phyloP scores from a whole-genome alignment of 2,329 filamentous ascomycete genomes.

The Aspergillus quadricinctus region DNA sequence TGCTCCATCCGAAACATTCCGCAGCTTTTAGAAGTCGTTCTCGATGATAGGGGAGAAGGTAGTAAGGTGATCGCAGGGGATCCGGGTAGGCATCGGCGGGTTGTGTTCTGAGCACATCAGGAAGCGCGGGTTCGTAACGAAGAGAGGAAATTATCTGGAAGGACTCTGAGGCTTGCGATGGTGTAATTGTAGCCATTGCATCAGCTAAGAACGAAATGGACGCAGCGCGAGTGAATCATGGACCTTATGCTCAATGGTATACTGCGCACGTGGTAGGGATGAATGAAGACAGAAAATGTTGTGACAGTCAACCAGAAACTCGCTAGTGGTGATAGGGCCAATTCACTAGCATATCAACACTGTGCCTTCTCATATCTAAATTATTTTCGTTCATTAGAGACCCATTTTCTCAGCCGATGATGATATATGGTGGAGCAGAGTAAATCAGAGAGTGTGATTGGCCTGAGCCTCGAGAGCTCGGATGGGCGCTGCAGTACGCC shows the following conservation, averaged over 20 bases:
- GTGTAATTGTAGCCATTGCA: constrained; percentile 8
- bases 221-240: background rate
- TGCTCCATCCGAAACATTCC: constrained; percentile 45
- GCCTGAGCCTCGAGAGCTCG: constrained; percentile 22
- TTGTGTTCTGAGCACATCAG: constrained; percentile 25
- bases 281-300: background rate
- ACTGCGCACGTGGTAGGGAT: background rate
- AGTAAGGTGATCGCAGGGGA: constrained; percentile 57
- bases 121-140: constrained; percentile 63
- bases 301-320: background rate
- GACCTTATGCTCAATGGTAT: background rate
- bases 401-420: background rate
- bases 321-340: background rate
- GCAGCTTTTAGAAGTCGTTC: constrained; percentile 67
- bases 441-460: constrained; percentile 25
- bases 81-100: constrained; percentile 32
- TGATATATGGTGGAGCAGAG: background rate
- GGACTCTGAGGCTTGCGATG: background rate
- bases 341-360: background rate
- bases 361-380: background rate
- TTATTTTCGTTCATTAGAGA: background rate
- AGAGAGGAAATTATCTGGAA: constrained; percentile 68
- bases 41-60: constrained; percentile 74
- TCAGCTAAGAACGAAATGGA: background rate
- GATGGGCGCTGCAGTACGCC: constrained; percentile 14